A percentile compares a stretch with the other conserved stretches of the same genome.
Evolutionary conservation across 176 grass and related monocot genomes (phyloP).

Genomic region (Puya raimondii): DNA sequence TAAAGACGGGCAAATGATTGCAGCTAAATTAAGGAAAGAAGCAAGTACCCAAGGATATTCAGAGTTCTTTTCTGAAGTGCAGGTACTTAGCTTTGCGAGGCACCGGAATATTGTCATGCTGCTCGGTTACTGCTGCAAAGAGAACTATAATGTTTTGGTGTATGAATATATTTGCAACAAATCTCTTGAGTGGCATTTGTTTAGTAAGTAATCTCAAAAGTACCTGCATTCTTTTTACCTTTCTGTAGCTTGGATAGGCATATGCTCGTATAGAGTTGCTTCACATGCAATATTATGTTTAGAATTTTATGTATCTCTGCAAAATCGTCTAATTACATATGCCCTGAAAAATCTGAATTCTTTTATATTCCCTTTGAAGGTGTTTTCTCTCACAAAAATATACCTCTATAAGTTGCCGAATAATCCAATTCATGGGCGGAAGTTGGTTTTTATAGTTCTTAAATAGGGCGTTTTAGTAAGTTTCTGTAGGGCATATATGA

Average conservation of each 20-base stretch:
- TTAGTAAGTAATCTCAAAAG: constrained; percentile 30
- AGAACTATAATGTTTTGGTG: constrained; percentile 65
- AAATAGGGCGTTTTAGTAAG: no score
- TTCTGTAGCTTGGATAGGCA: not conserved
- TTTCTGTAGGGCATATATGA: no score
- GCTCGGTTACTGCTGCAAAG: constrained; percentile 72
- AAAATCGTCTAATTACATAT: no score
- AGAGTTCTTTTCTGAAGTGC: constrained; percentile 74
- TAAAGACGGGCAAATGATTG: constrained; percentile 64
- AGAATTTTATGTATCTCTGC: not conserved
- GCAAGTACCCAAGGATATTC: constrained; percentile 55
- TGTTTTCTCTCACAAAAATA: not conserved
- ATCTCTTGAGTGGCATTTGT: constrained; percentile 68
- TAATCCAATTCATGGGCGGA: no score
- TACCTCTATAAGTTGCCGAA: not conserved
- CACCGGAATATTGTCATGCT: constrained; percentile 72
- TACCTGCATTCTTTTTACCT: not conserved
- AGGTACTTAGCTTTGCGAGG: constrained; percentile 66
- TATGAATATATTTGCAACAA: constrained; percentile 79
- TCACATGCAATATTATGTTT: no score
- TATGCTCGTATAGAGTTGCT: not conserved
- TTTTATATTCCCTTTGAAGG: no score
- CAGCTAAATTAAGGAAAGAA: constrained; percentile 60
- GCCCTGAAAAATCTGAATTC: no score
- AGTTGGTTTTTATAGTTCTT: no score